Base-by-base conservation (phyloP, 768 basidiomycete genomes). In the Suillus cothurnatus region DNA sequence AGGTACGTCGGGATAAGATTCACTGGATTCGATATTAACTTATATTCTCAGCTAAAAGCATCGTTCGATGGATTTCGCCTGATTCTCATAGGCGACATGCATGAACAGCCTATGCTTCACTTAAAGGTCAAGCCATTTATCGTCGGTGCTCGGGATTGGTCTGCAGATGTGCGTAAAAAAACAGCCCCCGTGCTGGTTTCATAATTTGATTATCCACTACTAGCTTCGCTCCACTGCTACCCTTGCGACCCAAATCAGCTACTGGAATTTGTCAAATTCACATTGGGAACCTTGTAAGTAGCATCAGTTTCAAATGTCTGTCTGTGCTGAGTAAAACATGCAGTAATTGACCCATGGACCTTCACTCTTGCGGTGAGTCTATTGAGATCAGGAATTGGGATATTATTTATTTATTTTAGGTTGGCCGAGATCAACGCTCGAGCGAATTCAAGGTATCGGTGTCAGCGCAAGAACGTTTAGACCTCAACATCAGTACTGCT, bases 201-300 rank as follows among this genome's bases (percentile, higher is more conserved):
- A 26, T 41, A 56, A 4, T 58, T 49, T 9, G 23, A 32, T 28
- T 15, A n/a, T 15, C 6, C 17, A 32, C 26, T 66, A 38, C 14
- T 67, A 98, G 97, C 78, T 99, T 53, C 90, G 91, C 73, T 92
- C 94, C 6, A 88, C 90, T 7, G 91, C 92, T 1, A 89, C 91
- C 0, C 81, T 98, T 71, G 88, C 90, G 28, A 89, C 88, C 3
- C 88, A 90, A 59, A 90, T 97, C 74, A 94, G 89, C 65, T 99
- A 97, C 72, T 99, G 95, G 94, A 99, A 99, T 76, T 77, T 99
- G 59, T 89, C 90, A 28, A 98, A 97, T 73, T 99, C 97, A 57
- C 95, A 99, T 72, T 99, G 97, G 95, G 97, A 99, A 77, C 97
- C 97, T 36, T 75, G 92, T 92, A 72, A 68, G 89, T 78, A 1